Evolutionary conservation across 1,139 yeast species (phyloP), one percentile per base, ranked within the genome.

Genomic region (Kluyveromyces sp.): DNA sequence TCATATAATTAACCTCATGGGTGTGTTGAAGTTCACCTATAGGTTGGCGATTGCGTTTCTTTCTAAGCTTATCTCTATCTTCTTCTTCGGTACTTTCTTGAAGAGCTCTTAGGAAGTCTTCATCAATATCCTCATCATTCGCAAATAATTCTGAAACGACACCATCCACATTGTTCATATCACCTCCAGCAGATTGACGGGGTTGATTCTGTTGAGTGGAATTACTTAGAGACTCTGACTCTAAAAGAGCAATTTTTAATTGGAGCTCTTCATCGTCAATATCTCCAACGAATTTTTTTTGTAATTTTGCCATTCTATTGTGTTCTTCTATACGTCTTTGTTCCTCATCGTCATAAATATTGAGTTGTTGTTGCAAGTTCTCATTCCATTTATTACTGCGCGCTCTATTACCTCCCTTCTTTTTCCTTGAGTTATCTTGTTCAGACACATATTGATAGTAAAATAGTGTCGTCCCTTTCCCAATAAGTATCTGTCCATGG

Each of bases 241-340:
- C 68, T 64, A 68, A 61, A 52, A 73, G 45, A 0, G 77, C 77
- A 50, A 70, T 70, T 45, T 65, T 62, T 40, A 72, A 49, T 50
- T 71, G 74, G 29, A 72, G 66, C 35, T 72, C 74, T 38, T 73
- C 76, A 25, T 68, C 69, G 42, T 71, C 58, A 27, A 65, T 53
- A 44, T 64, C 68, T 10, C 67, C 68, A 46, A 64, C 61, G 50
- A 62, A 66, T 31, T 55, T 53, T 36, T 54, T 52, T 30, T 57
- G 41, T 26, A 59, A 43, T 43, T 57, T 51, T 25, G 53, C 50
- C 41, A 51, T 50, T 42, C 56, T 57, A 21, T 50, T 44, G n/a
- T 51, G 47, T 38, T 60, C 51, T 31, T 56, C 51, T 32, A 50
- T 54, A 10, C 57, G 51, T 34, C 52, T 44, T 4, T 50, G 52